Conservation (phyloP, 2,329 filamentous ascomycete genomes). For the Diaporthe citriasiana region DNA sequence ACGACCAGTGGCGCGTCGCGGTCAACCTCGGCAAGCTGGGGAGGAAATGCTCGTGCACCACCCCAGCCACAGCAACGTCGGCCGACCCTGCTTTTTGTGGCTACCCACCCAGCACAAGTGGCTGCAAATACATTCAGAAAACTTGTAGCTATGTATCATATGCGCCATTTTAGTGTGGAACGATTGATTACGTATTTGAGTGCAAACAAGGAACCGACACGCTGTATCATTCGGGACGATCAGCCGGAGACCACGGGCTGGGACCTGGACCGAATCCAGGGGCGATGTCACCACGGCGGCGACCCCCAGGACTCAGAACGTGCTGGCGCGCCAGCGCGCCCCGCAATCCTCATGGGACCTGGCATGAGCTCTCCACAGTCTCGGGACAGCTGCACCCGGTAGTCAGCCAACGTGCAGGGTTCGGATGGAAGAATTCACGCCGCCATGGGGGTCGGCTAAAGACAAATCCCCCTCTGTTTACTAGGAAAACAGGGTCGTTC, state of each 20-base stretch:
- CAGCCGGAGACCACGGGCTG: background rate
- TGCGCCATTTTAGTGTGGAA: too few relatives aligned
- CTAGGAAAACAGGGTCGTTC: background rate
- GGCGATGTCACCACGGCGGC: constrained; percentile 5
- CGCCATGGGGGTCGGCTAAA: constrained; percentile 29
- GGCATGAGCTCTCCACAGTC: constrained; percentile 31
- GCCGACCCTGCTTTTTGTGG: too few relatives aligned
- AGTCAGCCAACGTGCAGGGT: constrained; percentile 27
- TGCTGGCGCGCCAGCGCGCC: constrained; percentile 7
- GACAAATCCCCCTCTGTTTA: background rate
- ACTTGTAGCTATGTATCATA: too few relatives aligned
- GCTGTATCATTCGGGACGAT: constrained; percentile 5
- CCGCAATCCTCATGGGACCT: constrained; percentile 30
- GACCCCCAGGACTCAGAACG: background rate
- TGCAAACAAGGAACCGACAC: background rate
- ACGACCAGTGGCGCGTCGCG: too few relatives aligned
- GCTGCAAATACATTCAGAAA: too few relatives aligned
- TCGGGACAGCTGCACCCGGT: constrained; percentile 35
- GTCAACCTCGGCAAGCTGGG: too few relatives aligned
- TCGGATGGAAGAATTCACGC: constrained; percentile 33
- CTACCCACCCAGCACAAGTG: too few relatives aligned
- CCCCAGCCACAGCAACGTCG: too few relatives aligned
- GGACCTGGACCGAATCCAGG: constrained; percentile 3
- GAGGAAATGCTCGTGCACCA: too few relatives aligned
- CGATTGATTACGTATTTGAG: too few relatives aligned